Evolutionary conservation across 352 stramenopile species (phyloP).

Genomic region (Phytopythium helicoides): DNA sequence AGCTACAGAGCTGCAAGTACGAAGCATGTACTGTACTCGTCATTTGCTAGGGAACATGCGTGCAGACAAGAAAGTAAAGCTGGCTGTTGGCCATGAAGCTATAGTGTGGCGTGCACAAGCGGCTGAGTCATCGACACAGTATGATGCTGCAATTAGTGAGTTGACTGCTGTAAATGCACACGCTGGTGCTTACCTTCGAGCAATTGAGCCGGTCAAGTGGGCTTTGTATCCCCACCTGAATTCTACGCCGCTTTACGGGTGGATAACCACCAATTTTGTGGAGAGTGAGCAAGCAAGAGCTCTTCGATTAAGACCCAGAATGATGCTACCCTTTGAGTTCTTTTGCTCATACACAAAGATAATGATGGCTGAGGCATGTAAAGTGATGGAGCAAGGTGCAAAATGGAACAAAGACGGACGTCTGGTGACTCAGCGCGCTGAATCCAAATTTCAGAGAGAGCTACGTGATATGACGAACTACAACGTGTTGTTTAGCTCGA

Average conservation of each 20-base stretch:
- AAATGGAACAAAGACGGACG: too few species aligned
- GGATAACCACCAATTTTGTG: too few species aligned
- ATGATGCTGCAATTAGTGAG: background rate
- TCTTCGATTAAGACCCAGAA: too few species aligned
- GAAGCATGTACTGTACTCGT: constrained; percentile 15
- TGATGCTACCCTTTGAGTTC: too few species aligned
- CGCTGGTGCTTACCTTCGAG: constrained; percentile 1
- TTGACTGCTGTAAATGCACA: constrained; percentile 1
- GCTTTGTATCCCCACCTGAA: constrained; percentile 12
- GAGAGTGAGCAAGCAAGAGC: too few species aligned
- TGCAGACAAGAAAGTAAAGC: constrained; percentile 11
- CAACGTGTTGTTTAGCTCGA: too few species aligned
- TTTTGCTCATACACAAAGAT: too few species aligned
- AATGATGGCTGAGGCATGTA: too few species aligned
- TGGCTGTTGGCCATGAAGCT: constrained; percentile 11
- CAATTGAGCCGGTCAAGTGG: background rate
- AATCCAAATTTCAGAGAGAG: too few species aligned
- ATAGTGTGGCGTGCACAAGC: background rate
- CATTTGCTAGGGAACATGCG: constrained; percentile 19
- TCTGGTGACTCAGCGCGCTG: too few species aligned
- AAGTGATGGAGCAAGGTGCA: too few species aligned
- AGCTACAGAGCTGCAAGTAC: constrained; percentile 1
- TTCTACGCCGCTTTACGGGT: background rate
- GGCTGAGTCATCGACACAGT: background rate
- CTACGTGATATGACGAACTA: too few species aligned